Conservation (phyloP, 495 filamentous ascomycete genomes). For the Cryomyces minteri region DNA sequence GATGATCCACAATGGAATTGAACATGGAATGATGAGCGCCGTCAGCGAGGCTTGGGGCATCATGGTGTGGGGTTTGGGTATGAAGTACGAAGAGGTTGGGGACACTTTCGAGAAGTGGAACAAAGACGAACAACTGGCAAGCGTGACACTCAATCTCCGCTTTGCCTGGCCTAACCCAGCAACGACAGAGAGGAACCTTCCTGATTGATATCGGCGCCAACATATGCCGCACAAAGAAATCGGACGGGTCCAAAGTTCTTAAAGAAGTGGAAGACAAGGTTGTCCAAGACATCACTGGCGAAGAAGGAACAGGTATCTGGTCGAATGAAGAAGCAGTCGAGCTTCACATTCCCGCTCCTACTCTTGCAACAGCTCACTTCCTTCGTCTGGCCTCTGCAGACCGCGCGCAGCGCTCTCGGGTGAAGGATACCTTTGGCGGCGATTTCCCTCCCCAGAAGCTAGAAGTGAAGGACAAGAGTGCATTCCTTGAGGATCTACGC, state of each 20-base stretch:
- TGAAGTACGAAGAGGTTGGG: constrained; percentile 43
- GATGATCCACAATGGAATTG: constrained; percentile 65
- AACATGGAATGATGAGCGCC: constrained; percentile 48
- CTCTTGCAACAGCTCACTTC: constrained; percentile 43
- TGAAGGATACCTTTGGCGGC: constrained; percentile 13
- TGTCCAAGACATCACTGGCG: constrained; percentile 48
- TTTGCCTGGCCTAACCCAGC: neutral
- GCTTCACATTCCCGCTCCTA: constrained; percentile 46
- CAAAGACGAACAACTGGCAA: constrained; percentile 31
- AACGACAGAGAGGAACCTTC: constrained; percentile 26
- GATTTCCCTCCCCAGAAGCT: constrained; percentile 18
- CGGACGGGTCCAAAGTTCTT: constrained; percentile 31
- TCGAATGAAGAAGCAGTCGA: constrained; percentile 39
- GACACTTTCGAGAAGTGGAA: constrained; percentile 44
- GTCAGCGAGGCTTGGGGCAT: constrained; percentile 49
- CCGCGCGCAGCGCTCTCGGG: constrained; percentile 29
- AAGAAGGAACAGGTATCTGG: constrained; percentile 55
- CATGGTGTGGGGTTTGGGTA: constrained; percentile 37
- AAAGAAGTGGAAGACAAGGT: constrained; percentile 56
- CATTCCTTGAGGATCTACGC: constrained; percentile 40
- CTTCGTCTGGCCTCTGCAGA: constrained; percentile 48
- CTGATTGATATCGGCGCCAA: constrained; percentile 44
- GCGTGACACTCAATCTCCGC: neutral
- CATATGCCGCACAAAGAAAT: constrained; percentile 32
- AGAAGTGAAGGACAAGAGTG: constrained; percentile 22